Evolutionary conservation across 1,284 basidiomycete genomes (phyloP), one percentile per base, ranked within the genome.

Genomic region (Mycosarcoma mackinlayi): DNA sequence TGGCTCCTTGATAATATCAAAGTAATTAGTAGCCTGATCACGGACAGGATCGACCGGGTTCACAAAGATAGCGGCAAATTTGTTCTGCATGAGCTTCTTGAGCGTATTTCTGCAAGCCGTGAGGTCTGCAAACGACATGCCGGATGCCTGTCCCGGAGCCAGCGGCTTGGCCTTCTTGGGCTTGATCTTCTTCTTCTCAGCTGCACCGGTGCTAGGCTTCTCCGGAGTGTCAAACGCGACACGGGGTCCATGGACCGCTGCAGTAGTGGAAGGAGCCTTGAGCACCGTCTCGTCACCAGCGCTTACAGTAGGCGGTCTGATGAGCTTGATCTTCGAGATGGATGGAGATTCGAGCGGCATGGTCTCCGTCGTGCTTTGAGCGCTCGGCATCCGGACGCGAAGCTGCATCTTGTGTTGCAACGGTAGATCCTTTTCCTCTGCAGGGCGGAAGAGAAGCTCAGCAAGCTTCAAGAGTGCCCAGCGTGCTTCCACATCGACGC

Each of bases 391-490:
- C 6, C 76, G 62, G 57, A 97, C 91, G 35, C 90, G 90, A 52
- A 93, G 63, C 41, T 73, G 70, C 10, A 78, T 60, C 53, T 77
- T 77, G 42, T 65, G 69, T 44, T 79, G 73, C 46, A 75, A 49
- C 1, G 79, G 77, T 50, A 76, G 37, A 6, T 76, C 72, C 27
- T 60, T 64, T 66, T 82, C 79, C 35, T 79, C 79, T 2, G 63
- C 65, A 19, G 92, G 90, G 48, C 90, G 89, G 71, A 95, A 91
- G 46, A 95, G 88, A 23, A 97, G 86, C 79, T 98, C 95, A 11
- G 92, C 93, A 10, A 97, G 86, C 84, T 98, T 98, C 76, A 98
- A 86, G 46, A 97, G 85, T 64, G 91, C 92, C 88, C 92, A 92
- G 33, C 94, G 90, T 41, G 94, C 91, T 84, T 95, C 92, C 71